Evolutionary conservation across 108 stramenopile species (phyloP).

Genomic region (Aureococcus anophagefferens): DNA sequence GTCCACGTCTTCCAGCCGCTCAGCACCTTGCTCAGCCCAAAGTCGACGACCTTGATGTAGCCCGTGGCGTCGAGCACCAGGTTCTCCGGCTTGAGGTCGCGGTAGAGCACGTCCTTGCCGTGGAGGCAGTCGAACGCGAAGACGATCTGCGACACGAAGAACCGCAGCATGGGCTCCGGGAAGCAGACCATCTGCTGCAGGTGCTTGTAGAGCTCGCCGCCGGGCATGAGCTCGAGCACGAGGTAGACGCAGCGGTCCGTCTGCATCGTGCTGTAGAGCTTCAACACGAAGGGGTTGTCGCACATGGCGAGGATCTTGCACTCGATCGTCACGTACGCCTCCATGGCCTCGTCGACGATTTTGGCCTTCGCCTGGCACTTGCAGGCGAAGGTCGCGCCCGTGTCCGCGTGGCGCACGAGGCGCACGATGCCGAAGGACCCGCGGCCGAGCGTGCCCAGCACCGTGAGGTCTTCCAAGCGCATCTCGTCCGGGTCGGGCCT

Average conservation of each 20-base stretch:
- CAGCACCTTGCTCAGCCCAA: slow-evolving; percentile 23
- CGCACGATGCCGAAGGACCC: slow-evolving; percentile 21
- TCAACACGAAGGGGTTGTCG: neutral
- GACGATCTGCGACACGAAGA: slow-evolving; percentile 22
- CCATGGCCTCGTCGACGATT: neutral
- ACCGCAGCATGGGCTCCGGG: slow-evolving; percentile 8
- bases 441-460: slow-evolving; percentile 2
- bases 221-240: slow-evolving; percentile 19
- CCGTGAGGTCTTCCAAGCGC: slow-evolving; percentile 1
- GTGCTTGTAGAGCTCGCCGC: slow-evolving; percentile 28
- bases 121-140: slow-evolving; percentile 19
- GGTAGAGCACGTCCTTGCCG: slow-evolving; percentile 22
- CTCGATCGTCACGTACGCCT: neutral
- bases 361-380: slow-evolving; percentile 9
- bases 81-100: slow-evolving; percentile 31
- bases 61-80: slow-evolving; percentile 21
- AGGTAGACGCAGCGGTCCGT: slow-evolving; percentile 11
- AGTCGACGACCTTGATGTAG: slow-evolving; percentile 27
- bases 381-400: slow-evolving; percentile 17
- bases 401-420: slow-evolving; percentile 21
- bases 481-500: no score
- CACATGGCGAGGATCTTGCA: neutral
- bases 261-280: neutral
- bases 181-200: slow-evolving; percentile 4
- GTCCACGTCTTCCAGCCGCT: slow-evolving; percentile 24